A percentile compares a stretch with the other conserved stretches of the same genome.
Evolutionary conservation across 2,329 filamentous ascomycete genomes (phyloP).

Genomic region (Apiospora sp.): DNA sequence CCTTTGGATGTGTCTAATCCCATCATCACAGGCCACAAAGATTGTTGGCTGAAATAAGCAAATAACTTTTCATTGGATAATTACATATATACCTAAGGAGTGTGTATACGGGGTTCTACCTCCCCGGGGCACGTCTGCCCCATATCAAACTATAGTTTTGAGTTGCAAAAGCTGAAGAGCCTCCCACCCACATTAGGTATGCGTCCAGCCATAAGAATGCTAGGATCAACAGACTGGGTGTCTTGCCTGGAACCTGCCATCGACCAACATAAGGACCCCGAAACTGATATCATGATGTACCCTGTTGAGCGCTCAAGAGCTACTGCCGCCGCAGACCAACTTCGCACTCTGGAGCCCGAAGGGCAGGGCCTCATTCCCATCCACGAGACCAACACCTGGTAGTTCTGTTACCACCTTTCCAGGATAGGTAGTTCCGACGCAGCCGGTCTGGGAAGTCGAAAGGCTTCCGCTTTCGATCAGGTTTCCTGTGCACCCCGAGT

Average conservation of each 20-base stretch:
- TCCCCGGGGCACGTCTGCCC: conserved; percentile 7
- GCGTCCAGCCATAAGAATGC: neutral
- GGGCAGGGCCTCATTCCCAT: neutral
- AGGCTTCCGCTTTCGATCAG: neutral
- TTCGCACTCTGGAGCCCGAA: conserved; percentile 9
- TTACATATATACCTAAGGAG: neutral
- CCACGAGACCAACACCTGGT: neutral
- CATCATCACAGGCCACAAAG: neutral
- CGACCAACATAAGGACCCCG: neutral
- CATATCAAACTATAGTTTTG: neutral
- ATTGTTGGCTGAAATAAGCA: neutral
- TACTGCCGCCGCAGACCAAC: neutral
- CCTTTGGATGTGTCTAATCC: neutral
- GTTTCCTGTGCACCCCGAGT: neutral
- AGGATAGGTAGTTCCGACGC: neutral
- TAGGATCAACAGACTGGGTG: neutral
- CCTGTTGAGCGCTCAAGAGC: neutral
- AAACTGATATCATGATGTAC: neutral
- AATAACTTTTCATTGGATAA: neutral
- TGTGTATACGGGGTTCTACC: neutral
- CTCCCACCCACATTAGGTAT: neutral
- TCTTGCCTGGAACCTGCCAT: neutral
- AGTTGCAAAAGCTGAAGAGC: conserved; percentile 13
- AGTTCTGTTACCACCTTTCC: neutral
- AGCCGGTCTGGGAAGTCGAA: neutral